Evolutionary conservation across 257 asterid genomes (phyloP).

Genomic region (Nemophila menziesii): DNA sequence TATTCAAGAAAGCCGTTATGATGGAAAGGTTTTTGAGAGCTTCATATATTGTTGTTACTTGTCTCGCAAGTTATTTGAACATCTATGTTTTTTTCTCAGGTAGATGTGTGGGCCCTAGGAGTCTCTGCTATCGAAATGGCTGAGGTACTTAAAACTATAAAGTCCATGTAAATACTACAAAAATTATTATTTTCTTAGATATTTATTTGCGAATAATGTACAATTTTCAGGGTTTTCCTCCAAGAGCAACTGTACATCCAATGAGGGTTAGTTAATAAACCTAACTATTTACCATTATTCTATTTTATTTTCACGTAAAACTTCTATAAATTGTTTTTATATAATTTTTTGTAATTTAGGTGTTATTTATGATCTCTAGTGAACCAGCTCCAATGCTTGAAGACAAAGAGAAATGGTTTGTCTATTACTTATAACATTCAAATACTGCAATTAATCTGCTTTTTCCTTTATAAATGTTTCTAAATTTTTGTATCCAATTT

Average conservation of each 20-base stretch:
- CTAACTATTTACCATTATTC: conserved; percentile 6
- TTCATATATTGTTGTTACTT: neutral
- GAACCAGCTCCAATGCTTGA: conserved; percentile 99
- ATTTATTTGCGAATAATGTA: conserved; percentile 1
- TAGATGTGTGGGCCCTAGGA: conserved; percentile 99
- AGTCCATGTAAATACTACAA: conserved; percentile 1
- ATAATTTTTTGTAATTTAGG: conserved; percentile 26
- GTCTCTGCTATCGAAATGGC: conserved; percentile 99
- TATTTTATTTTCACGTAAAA: no score
- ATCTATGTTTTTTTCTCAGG: conserved; percentile 31
- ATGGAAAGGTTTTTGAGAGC: conserved; percentile 62
- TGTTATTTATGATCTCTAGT: conserved; percentile 83
- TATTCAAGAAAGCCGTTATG: conserved; percentile 98
- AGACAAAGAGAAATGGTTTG: conserved; percentile 95
- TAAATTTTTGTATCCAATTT: no score
- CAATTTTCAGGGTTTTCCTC: conserved; percentile 90
- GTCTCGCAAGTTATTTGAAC: conserved; percentile 6
- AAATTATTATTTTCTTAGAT: neutral
- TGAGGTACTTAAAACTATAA: conserved; percentile 50
- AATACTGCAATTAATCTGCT: neutral
- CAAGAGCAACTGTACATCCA: conserved; percentile 97
- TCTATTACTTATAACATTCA: conserved; percentile 15
- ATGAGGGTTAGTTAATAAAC: conserved; percentile 70
- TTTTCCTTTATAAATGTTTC: neutral
- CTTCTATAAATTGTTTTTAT: no score